phyloP scores from a whole-genome alignment of 768 basidiomycete species.

The Tulasnella sp. region DNA sequence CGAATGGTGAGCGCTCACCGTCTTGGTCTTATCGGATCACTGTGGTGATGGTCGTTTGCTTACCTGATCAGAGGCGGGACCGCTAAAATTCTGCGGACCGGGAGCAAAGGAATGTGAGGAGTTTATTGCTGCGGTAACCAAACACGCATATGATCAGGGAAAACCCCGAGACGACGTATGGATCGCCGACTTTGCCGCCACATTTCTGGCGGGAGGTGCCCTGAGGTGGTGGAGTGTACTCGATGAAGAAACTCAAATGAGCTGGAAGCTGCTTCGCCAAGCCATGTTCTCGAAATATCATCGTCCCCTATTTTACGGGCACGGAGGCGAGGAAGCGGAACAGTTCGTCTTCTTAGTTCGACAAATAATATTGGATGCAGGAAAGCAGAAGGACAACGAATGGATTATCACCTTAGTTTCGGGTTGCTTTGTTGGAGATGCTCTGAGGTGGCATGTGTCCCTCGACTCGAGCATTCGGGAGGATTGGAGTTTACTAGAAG shows the following conservation, averaged over 20 bases:
- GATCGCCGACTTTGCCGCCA: conserved; percentile 9
- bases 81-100: background rate
- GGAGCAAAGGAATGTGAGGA: background rate
- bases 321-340: background rate
- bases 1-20: too few species aligned
- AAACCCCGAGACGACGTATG: background rate
- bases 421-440: conserved; percentile 5
- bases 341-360: conserved; percentile 3
- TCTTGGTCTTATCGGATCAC: too few species aligned
- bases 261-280: background rate
- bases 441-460: background rate
- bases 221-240: background rate
- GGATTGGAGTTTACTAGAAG: background rate
- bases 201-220: background rate
- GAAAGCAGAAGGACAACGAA: background rate
- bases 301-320: background rate
- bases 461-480: background rate
- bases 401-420: background rate
- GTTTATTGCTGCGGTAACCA: background rate
- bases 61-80: too few species aligned
- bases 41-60: too few species aligned
- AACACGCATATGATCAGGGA: conserved; percentile 23
- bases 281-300: background rate
- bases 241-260: background rate
- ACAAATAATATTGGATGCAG: background rate